Evolutionary conservation across 2,329 filamentous ascomycete species (phyloP).

Genomic region (Colletotrichum kahawae): DNA sequence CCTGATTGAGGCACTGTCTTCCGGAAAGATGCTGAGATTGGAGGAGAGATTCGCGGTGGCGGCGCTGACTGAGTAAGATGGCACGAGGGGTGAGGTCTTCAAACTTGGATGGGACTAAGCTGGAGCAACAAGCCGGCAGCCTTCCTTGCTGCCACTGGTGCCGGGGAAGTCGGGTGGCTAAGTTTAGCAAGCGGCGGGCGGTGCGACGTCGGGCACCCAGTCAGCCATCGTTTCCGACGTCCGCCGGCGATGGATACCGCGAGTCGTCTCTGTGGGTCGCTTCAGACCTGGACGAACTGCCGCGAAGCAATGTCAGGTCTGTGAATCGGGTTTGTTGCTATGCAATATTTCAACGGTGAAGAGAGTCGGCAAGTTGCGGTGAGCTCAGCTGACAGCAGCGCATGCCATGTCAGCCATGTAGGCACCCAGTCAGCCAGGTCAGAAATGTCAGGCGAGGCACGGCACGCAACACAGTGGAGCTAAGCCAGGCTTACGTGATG

Average conservation of each 20-base stretch:
- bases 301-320: neutral
- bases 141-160: neutral
- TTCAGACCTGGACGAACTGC: neutral
- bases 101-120: neutral
- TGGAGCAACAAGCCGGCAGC: neutral
- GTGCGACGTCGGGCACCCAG: neutral
- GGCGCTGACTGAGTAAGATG: neutral
- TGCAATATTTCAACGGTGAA: neutral
- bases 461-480: neutral
- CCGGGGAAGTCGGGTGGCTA: conserved; percentile 7
- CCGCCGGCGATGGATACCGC: neutral
- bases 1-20: neutral
- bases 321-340: neutral
- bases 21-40: neutral
- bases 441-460: neutral
- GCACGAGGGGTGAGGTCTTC: neutral
- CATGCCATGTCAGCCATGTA: neutral
- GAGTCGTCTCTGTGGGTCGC: neutral
- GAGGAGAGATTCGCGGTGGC: neutral
- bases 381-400: neutral
- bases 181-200: conserved; percentile 10
- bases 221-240: neutral
- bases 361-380: neutral
- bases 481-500: neutral
- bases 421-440: neutral